These are phyloP conservation scores for Sporothrix humicola DNA, from an alignment of 2,329 filamentous ascomycete species.

Conservation along the genomic window DNA sequence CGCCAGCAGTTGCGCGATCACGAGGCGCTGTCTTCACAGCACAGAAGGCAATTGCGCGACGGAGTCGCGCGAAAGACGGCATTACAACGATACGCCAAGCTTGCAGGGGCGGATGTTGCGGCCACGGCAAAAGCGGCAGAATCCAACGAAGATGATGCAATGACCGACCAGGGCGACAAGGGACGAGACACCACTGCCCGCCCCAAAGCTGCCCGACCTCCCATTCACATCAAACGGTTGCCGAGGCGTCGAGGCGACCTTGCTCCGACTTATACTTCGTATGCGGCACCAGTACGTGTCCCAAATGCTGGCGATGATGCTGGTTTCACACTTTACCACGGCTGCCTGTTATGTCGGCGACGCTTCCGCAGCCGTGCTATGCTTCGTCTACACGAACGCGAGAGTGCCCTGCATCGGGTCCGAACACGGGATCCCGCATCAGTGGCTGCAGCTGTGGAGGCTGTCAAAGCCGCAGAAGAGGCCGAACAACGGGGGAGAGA, in stretches of 20 bases:
- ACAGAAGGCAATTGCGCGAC: constrained; percentile 39
- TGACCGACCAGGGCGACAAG: neutral
- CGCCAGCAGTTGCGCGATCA: constrained; percentile 45
- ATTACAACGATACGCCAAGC: constrained; percentile 33
- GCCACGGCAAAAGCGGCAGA: neutral
- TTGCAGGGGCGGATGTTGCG: constrained; percentile 10
- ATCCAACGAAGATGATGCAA: neutral
- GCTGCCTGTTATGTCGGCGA: constrained; percentile 52
- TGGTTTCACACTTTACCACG: constrained; percentile 43
- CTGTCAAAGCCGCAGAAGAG: constrained; percentile 40
- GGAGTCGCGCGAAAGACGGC: constrained; percentile 28
- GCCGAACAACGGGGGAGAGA: constrained; percentile 32
- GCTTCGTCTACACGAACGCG: constrained; percentile 52
- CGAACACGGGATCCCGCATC: constrained; percentile 41
- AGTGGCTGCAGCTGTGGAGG: constrained; percentile 42
- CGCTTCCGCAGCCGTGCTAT: constrained; percentile 49
- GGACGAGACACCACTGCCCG: constrained; percentile 40
- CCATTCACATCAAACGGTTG: constrained; percentile 38
- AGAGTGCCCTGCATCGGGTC: constrained; percentile 51
- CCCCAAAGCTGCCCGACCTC: constrained; percentile 2
- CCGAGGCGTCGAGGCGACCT: constrained; percentile 42
- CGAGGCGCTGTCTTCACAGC: constrained; percentile 40
- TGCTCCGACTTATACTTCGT: constrained; percentile 57
- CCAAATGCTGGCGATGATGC: constrained; percentile 46
- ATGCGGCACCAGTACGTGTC: constrained; percentile 46